These are phyloP conservation scores for Diaporthe sp. DNA, from an alignment of 2,329 filamentous ascomycete genomes.

Conservation along the genomic window DNA sequence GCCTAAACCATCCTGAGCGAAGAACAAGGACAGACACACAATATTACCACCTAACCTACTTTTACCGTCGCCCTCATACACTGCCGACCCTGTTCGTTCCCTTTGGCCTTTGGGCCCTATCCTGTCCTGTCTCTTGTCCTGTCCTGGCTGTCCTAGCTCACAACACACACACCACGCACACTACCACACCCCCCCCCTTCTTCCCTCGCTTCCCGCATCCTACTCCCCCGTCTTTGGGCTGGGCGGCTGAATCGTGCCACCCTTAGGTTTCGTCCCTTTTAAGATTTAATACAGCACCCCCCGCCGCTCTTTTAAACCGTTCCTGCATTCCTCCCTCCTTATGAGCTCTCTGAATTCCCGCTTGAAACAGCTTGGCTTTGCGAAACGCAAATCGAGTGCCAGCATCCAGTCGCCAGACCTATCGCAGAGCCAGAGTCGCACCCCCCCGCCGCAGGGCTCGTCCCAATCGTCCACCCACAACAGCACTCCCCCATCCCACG, in stretches of 20 bases:
- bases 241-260: slow-evolving; percentile 33
- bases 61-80: neutral
- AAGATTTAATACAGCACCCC: slow-evolving; percentile 37
- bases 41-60: neutral
- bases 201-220: slow-evolving; percentile 19
- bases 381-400: slow-evolving; percentile 79
- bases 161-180: neutral
- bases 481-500: slow-evolving; percentile 40
- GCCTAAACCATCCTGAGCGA: slow-evolving; percentile 1
- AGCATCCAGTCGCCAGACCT: slow-evolving; percentile 65
- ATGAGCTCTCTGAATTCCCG: slow-evolving; percentile 86
- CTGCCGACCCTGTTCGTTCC: slow-evolving; percentile 9
- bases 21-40: neutral
- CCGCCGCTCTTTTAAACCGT: slow-evolving; percentile 39
- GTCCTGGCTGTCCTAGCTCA: slow-evolving; percentile 21
- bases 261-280: slow-evolving; percentile 26
- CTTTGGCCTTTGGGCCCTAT: slow-evolving; percentile 16
- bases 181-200: neutral
- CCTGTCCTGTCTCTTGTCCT: neutral
- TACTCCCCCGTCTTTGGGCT: slow-evolving; percentile 23
- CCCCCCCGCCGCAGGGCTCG: slow-evolving; percentile 46
- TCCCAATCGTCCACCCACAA: slow-evolving; percentile 36
- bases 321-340: slow-evolving; percentile 54
- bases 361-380: slow-evolving; percentile 83
- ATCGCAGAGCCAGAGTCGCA: slow-evolving; percentile 53